phyloP scores from a whole-genome alignment of 306 rosid genomes.

The Rubus parviflorus region DNA sequence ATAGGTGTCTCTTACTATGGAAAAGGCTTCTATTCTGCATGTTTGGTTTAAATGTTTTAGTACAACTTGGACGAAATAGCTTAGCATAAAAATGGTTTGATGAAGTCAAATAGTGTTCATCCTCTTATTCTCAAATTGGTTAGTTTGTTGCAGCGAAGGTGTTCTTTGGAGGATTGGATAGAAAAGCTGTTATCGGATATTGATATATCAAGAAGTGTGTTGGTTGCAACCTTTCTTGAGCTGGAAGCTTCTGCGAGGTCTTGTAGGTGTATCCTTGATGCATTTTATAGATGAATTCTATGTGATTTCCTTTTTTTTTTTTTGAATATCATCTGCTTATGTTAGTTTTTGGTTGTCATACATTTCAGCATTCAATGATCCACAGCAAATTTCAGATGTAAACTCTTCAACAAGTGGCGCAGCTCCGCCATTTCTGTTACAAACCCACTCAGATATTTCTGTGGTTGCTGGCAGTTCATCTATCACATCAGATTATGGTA shows the following conservation, averaged over 20 bases:
- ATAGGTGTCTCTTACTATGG: background rate
- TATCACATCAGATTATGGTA: conserved; percentile 51
- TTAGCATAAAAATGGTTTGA: background rate
- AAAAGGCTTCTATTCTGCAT: background rate
- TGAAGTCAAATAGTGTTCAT: background rate
- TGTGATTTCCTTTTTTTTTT: background rate
- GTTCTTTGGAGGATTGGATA: conserved; percentile 80
- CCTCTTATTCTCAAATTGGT: conserved; percentile 30
- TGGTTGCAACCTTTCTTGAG: conserved; percentile 81
- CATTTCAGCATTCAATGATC: conserved; percentile 64
- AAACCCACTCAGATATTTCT: conserved; percentile 44
- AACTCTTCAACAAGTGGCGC: conserved; percentile 42
- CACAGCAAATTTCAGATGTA: conserved; percentile 43
- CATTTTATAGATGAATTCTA: conserved; percentile 17
- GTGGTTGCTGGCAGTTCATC: conserved; percentile 43
- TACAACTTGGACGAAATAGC: background rate
- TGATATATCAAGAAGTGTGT: conserved; percentile 80
- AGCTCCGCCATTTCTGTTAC: conserved; percentile 37
- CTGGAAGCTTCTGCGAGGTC: conserved; percentile 96
- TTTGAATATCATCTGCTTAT: conserved; percentile 14
- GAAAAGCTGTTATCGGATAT: conserved; percentile 78
- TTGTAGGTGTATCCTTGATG: conserved; percentile 53
- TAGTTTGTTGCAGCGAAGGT: conserved; percentile 68
- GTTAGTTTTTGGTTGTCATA: conserved; percentile 26
- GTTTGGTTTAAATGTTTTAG: background rate